Evolutionary conservation across 768 basidiomycete species (phyloP), one percentile per base, ranked within the genome.

Genomic region (Postia placenta): DNA sequence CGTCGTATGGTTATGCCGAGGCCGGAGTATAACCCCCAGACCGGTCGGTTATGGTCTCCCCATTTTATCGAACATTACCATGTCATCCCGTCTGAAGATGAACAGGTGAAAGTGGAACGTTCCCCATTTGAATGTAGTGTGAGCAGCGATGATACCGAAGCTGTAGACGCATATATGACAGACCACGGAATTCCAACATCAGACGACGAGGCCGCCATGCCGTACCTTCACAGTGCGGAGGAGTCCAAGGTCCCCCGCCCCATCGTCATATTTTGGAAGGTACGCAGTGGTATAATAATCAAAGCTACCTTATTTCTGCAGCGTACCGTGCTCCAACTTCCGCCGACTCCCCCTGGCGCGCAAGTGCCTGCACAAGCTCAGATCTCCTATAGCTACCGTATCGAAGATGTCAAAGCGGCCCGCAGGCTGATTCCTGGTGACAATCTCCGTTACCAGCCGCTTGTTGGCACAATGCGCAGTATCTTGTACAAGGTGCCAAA

Each of bases 391-490:
- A 15, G 17, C 6, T 50, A 54, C 45, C 11, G 36, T 20, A 25
- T 52, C 24, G 14, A 35, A 7, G 17, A 26, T 23, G n/a, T n/a
- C n/a, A n/a, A n/a, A n/a, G n/a, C n/a, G n/a, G 24, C 25, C 25
- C 33, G 28, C 42, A 37, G 7, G 30, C 7, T 33, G 30, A 15
- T 7, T 7, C 30, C 30, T 33, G 30, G 30, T 15, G 15, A 33
- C 30, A 7, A 7, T n/a, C 12, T 48, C 11, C 53, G 52, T 17
- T 26, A 50, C 33, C n/a, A n/a, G n/a, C n/a, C n/a, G n/a, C 28
- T 58, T 2, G 49, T 49, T 3, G 51, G 47, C n/a, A 22, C 50
- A n/a, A 17, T 11, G 11, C 49, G 52, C 40, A 48, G 53, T 25
- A 49, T 58, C n/a, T 23, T 58, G 6, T 50, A 28, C 44, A 38